Evolutionary conservation across 768 basidiomycete genomes (phyloP).

Genomic region (Tulasnella sp.): DNA sequence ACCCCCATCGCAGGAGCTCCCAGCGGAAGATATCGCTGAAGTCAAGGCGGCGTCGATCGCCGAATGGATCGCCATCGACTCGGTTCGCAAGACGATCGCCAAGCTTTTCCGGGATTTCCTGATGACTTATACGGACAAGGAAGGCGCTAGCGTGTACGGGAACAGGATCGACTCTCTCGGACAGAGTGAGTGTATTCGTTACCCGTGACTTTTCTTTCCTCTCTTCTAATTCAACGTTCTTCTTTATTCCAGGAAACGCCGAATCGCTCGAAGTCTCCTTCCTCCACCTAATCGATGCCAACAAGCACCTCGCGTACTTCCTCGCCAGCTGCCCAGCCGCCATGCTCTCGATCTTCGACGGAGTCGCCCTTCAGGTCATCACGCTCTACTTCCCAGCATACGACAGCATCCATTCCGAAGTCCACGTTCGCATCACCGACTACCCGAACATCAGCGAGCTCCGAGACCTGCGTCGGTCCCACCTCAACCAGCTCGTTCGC

Average conservation of each 20-base stretch:
- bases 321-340: conserved; percentile 89
- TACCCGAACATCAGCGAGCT: conserved; percentile 85
- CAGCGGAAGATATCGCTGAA: conserved; percentile 91
- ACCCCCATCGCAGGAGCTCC: conserved; percentile 75
- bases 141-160: conserved; percentile 88
- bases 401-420: conserved; percentile 94
- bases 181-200: conserved; percentile 64
- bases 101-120: conserved; percentile 93
- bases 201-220: no score
- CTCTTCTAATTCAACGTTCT: conserved; percentile 24
- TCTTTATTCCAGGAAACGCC: conserved; percentile 65
- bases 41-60: conserved; percentile 97
- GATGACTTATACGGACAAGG: conserved; percentile 92
- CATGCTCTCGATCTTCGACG: conserved; percentile 92
- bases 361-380: conserved; percentile 90
- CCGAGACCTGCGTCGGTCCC: conserved; percentile 85
- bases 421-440: conserved; percentile 95
- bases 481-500: conserved; percentile 93
- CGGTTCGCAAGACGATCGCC: conserved; percentile 83
- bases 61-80: conserved; percentile 94
- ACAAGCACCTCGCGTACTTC: conserved; percentile 96
- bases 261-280: conserved; percentile 98
- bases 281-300: conserved; percentile 86
- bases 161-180: conserved; percentile 89
- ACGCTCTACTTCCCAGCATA: conserved; percentile 94